Evolutionary conservation across 2,329 filamentous ascomycete genomes (phyloP).

Genomic region (Phaeosphaeria sp.): DNA sequence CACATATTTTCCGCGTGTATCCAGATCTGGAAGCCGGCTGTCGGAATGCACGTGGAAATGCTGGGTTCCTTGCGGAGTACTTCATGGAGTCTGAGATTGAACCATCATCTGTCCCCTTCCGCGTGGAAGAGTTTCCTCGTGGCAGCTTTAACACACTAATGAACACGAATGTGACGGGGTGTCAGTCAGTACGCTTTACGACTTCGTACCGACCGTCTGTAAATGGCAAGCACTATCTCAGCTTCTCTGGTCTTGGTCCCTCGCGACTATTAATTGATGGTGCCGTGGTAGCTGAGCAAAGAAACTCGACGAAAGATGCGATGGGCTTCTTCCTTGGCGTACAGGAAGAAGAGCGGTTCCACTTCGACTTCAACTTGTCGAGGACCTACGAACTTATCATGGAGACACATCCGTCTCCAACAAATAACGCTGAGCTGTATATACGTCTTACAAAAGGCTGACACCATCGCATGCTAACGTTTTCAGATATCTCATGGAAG

Average conservation of each 20-base stretch:
- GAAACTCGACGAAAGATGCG: constrained; percentile 12
- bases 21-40: neutral
- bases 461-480: neutral
- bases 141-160: constrained; percentile 20
- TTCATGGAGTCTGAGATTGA: neutral
- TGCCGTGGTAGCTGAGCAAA: constrained; percentile 10
- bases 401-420: constrained; percentile 17
- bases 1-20: neutral
- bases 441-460: neutral
- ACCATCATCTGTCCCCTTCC: constrained; percentile 9
- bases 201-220: constrained; percentile 16
- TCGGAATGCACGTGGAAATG: neutral
- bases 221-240: constrained; percentile 19
- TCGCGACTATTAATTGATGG: constrained; percentile 22
- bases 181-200: constrained; percentile 14
- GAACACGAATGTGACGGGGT: constrained; percentile 17
- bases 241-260: constrained; percentile 20
- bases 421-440: constrained; percentile 18
- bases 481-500: constrained; percentile 12
- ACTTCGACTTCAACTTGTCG: constrained; percentile 10
- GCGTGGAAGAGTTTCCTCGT: constrained; percentile 18
- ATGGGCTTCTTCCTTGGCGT: constrained; percentile 26
- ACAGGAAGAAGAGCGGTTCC: constrained; percentile 19
- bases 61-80: neutral
- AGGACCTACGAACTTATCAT: constrained; percentile 16